Percentiles rank a stretch among this genome's conserved stretches.
Evolutionary conservation across 106 monocot species (phyloP).

Genomic region (Apostasia ramifera): DNA sequence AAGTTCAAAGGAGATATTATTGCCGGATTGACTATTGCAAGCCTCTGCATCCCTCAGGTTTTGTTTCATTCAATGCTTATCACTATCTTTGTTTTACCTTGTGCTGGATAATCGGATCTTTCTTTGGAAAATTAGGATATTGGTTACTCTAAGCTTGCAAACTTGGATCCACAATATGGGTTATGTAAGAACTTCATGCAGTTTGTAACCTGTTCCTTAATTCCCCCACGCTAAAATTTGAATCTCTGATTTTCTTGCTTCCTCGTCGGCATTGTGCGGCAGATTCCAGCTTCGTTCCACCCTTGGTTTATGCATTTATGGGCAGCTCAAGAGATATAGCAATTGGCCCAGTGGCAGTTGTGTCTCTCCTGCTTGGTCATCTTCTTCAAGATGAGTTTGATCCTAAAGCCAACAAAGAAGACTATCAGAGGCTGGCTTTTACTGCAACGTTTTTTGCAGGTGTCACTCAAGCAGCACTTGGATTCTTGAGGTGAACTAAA

Average conservation of each 20-base stretch:
- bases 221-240: neutral
- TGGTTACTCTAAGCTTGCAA: conserved; percentile 24
- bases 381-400: conserved; percentile 66
- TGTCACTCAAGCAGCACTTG: conserved; percentile 67
- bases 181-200: conserved; percentile 11
- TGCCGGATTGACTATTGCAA: conserved; percentile 92
- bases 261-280: neutral
- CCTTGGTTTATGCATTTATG: conserved; percentile 79
- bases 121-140: conserved; percentile 7
- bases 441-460: conserved; percentile 97
- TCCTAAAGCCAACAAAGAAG: conserved; percentile 30
- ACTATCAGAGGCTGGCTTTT: conserved; percentile 57
- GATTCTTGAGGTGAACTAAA: conserved; percentile 54
- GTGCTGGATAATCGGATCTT: no score
- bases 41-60: conserved; percentile 96
- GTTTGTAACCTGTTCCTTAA: neutral
- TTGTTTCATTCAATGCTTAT: neutral
- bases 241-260: neutral
- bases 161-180: conserved; percentile 25
- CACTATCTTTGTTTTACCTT: neutral
- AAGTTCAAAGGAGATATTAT: conserved; percentile 80
- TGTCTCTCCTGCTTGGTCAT: conserved; percentile 73
- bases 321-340: conserved; percentile 94
- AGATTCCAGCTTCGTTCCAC: conserved; percentile 92
- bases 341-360: conserved; percentile 90